Evolutionary conservation across 2,329 filamentous ascomycete species (phyloP).

Genomic region (Intubia oerlemansii): DNA sequence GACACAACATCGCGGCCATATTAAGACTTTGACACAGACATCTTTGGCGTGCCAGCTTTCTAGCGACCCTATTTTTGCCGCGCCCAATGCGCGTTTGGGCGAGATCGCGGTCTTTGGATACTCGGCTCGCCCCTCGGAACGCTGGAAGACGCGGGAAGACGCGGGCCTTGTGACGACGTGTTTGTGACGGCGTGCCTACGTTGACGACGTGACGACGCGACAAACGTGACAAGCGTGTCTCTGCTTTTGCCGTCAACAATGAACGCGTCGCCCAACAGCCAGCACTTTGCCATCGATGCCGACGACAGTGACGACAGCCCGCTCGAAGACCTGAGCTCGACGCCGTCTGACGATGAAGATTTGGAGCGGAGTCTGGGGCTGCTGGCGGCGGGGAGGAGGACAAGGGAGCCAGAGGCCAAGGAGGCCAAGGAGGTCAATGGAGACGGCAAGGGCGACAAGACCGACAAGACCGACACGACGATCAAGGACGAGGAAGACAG

Average conservation of each 20-base stretch:
- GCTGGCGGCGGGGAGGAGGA: no score
- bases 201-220: no score
- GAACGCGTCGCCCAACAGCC: conserved; percentile 30
- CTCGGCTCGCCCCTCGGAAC: no score
- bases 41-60: conserved; percentile 23
- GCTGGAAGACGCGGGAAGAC: no score
- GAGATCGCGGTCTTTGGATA: conserved; percentile 33
- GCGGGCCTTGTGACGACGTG: no score
- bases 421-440: no score
- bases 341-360: conserved; percentile 2
- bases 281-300: conserved; percentile 7
- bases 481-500: neutral
- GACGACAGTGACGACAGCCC: conserved; percentile 2
- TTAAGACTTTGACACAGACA: conserved; percentile 26
- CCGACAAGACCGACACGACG: conserved; percentile 11
- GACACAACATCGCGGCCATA: conserved; percentile 30
- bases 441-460: conserved; percentile 2
- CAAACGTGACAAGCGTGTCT: no score
- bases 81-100: conserved; percentile 35
- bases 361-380: no score
- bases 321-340: conserved; percentile 2
- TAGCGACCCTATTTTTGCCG: conserved; percentile 32
- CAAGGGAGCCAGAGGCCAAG: no score
- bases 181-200: no score
- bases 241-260: no score